A percentile compares a stretch with the other conserved stretches of the same genome.
These are phyloP conservation scores for Ophiocordyceps polyrhachis-furcata DNA, from an alignment of 2,329 filamentous ascomycete genomes.

Conservation along the genomic window DNA sequence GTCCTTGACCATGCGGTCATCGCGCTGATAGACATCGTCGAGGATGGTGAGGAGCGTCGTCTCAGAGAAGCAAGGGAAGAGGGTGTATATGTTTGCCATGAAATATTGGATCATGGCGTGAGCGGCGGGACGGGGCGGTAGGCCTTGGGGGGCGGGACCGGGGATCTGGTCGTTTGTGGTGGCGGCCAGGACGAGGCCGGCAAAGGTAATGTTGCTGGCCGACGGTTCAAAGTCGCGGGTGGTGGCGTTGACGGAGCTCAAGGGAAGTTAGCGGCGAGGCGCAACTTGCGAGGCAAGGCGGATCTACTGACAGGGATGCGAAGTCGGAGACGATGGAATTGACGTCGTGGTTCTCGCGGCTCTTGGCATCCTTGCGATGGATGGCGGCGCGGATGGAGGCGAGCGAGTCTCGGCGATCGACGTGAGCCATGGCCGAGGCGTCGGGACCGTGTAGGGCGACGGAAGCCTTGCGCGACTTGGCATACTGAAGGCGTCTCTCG, in stretches of 20 bases:
- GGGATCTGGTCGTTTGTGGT: slow-evolving; percentile 57
- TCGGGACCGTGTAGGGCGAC: slow-evolving; percentile 46
- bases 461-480: slow-evolving; percentile 51
- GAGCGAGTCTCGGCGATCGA: slow-evolving; percentile 45
- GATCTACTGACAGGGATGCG: slow-evolving; percentile 51
- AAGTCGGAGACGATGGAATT: slow-evolving; percentile 89
- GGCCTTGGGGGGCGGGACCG: slow-evolving; percentile 33
- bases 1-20: slow-evolving; percentile 40
- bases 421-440: slow-evolving; percentile 10
- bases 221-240: slow-evolving; percentile 86
- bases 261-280: background rate
- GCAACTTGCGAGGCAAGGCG: slow-evolving; percentile 12
- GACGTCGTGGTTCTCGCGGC: slow-evolving; percentile 64
- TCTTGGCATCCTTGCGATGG: slow-evolving; percentile 43
- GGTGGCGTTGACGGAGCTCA: slow-evolving; percentile 79
- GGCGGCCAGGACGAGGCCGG: slow-evolving; percentile 69
- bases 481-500: slow-evolving; percentile 56
- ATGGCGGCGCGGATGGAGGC: slow-evolving; percentile 43
- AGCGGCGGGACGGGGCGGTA: slow-evolving; percentile 55
- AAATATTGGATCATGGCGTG: slow-evolving; percentile 63
- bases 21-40: slow-evolving; percentile 62
- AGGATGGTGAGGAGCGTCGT: slow-evolving; percentile 59
- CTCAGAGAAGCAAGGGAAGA: slow-evolving; percentile 72
- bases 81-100: slow-evolving; percentile 59
- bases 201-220: slow-evolving; percentile 79